Evolutionary conservation across 2,329 filamentous ascomycete genomes (phyloP).

Genomic region (Leptoxyphium fumago): DNA sequence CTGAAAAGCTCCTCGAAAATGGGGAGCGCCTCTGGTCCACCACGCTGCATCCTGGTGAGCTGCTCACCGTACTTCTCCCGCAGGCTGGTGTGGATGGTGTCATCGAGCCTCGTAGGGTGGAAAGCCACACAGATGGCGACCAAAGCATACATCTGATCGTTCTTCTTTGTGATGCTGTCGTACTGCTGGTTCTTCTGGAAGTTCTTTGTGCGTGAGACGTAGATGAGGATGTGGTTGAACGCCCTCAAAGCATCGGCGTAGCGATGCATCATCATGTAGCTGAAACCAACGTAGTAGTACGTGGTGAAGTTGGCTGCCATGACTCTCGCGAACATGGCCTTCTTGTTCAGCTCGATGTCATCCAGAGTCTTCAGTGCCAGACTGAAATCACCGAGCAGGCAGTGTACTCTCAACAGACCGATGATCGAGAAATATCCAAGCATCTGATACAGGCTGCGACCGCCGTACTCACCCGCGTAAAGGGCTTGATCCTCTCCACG

Average conservation of each 20-base stretch:
- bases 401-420: constrained; percentile 88
- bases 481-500: constrained; percentile 76
- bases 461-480: constrained; percentile 90
- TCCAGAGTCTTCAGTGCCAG: constrained; percentile 96
- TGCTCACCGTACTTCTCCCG: constrained; percentile 99
- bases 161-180: constrained; percentile 99
- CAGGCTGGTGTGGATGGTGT: constrained; percentile 96
- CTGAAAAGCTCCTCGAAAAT: constrained; percentile 98
- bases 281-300: constrained; percentile 99
- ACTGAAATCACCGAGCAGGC: constrained; percentile 91
- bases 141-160: constrained; percentile 98
- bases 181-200: constrained; percentile 99
- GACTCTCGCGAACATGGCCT: constrained; percentile 98
- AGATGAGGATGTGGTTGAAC: constrained; percentile 99
- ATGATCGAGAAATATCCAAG: constrained; percentile 99
- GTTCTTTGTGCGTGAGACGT: constrained; percentile 98
- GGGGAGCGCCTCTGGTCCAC: constrained; percentile 85
- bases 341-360: constrained; percentile 99
- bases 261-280: constrained; percentile 99
- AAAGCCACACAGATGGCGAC: constrained; percentile 98
- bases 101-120: constrained; percentile 90
- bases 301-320: constrained; percentile 99
- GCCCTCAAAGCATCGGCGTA: constrained; percentile 99
- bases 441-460: constrained; percentile 92
- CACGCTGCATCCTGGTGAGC: constrained; percentile 89